phyloP scores from a whole-genome alignment of 2,329 filamentous ascomycete species.

The Sarocladium kiliense region DNA sequence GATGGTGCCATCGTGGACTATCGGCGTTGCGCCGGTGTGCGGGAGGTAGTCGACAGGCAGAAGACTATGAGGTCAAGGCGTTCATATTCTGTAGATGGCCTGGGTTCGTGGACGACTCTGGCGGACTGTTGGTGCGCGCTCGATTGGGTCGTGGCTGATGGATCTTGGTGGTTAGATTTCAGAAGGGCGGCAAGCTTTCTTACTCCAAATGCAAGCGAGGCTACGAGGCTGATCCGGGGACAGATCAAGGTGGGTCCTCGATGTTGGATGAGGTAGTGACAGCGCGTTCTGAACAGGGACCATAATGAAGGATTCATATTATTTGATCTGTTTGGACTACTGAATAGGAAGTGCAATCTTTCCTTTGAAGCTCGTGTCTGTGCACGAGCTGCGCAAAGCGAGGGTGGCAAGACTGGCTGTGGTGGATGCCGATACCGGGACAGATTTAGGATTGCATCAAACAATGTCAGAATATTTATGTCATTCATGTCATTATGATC shows the following conservation, averaged over 20 bases:
- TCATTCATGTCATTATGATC: background rate
- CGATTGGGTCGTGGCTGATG: background rate
- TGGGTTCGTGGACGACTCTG: constrained; percentile 17
- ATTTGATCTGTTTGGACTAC: too few species aligned
- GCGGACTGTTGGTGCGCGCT: constrained; percentile 12
- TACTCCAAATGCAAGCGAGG: background rate
- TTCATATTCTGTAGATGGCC: constrained; percentile 2
- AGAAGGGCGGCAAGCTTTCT: constrained; percentile 6
- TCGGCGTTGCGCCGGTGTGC: background rate
- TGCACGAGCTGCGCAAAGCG: too few species aligned
- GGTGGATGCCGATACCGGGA: background rate
- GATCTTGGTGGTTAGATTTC: constrained; percentile 4
- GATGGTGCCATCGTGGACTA: constrained; percentile 44
- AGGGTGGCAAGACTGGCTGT: too few species aligned
- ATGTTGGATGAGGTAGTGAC: too few species aligned
- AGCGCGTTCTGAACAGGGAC: too few species aligned
- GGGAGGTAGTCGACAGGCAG: constrained; percentile 4
- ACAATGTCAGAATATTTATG: background rate
- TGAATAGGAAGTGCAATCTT: too few species aligned
- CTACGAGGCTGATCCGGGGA: constrained; percentile 10
- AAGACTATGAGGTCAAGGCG: background rate
- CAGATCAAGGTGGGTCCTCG: constrained; percentile 4
- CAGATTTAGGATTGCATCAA: background rate
- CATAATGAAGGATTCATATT: too few species aligned
- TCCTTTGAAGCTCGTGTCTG: too few species aligned